Evolutionary conservation across 1,284 basidiomycete genomes (phyloP), one percentile per base, ranked within the genome.

Genomic region (Meira miltonrushii): DNA sequence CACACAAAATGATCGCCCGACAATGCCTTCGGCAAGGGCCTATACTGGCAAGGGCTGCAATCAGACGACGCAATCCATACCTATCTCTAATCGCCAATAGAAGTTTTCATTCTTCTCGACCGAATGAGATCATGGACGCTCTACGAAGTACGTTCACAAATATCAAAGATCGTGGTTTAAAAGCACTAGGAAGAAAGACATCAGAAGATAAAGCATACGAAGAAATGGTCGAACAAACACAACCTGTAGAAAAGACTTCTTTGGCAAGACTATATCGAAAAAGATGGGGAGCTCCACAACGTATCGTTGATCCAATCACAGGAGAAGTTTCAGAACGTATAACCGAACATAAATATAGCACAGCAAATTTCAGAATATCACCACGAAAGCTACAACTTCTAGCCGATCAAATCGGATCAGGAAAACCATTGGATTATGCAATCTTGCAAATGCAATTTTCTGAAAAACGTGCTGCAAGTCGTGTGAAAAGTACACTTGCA

Each of bases 361-460:
- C 93, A 0, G 86, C 88, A 2, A 85, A 85, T 72, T 94, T 96
- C 84, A 93, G 92, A 79, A 92, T 93, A 51, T 93, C 90, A 9
- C 90, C 88, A 66, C 85, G 92, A 59, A 97, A 97, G 80, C 82
- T 96, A 55, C 92, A 94, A 79, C 84, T 88, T 81, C 82, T 98
- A 44, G 88, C 88, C 7, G 83, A 86, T 57, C 90, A 96, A 79
- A 90, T 97, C 67, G 83, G 88, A 9, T 17, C 39, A 23, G 71
- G 71, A 1, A 70, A 75, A 52, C 74, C 74, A 2, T 72, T 78
- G 61, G 92, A 96, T 80, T 87, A 88, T 74, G 93, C 94, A 25
- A 93, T 98, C 74, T 81, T 97, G 54, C 94, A 98, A 77, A 94
- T 97, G 88, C 85, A 89, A 77, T 95, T 96, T 79, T 89, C 87